These are phyloP conservation scores for Coemansia sp. DNA, from an alignment of 192 early-diverging fungal species.

Conservation along the genomic window DNA sequence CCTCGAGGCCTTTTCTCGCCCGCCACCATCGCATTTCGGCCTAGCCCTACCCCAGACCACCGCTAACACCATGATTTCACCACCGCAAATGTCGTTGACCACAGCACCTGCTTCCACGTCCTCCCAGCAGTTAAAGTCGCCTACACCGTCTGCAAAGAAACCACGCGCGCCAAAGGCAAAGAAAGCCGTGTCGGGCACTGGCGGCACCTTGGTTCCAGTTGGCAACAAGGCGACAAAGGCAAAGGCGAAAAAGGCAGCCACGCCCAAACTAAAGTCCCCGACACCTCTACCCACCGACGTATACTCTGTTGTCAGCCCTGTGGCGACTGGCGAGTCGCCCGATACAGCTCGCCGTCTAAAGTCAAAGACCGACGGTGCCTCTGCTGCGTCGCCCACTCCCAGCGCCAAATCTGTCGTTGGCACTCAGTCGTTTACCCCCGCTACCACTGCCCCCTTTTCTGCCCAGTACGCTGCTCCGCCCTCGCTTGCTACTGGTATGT, in stretches of 20 bases:
- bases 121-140: conserved; percentile 16
- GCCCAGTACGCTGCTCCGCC: neutral
- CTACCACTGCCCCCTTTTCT: neutral
- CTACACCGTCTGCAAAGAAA: conserved; percentile 33
- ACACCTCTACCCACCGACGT: conserved; percentile 21
- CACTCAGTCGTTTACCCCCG: conserved; percentile 2
- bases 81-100: neutral
- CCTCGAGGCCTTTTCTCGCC: conserved; percentile 22
- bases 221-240: conserved; percentile 5
- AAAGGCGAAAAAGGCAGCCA: conserved; percentile 25
- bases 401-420: conserved; percentile 28
- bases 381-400: conserved; percentile 35
- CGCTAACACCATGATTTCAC: neutral
- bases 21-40: neutral
- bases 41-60: neutral
- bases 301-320: neutral
- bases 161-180: conserved; percentile 39
- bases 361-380: conserved; percentile 35
- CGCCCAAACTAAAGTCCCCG: conserved; percentile 48
- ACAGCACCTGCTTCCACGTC: conserved; percentile 2
- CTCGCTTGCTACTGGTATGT: conserved; percentile 5
- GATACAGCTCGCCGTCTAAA: conserved; percentile 28
- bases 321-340: conserved; percentile 7
- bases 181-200: conserved; percentile 2
- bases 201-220: neutral